Evolutionary conservation across 73 alveolate species (phyloP), one percentile per base, ranked within the genome.

Genomic region (Tetrahymena borealis): DNA sequence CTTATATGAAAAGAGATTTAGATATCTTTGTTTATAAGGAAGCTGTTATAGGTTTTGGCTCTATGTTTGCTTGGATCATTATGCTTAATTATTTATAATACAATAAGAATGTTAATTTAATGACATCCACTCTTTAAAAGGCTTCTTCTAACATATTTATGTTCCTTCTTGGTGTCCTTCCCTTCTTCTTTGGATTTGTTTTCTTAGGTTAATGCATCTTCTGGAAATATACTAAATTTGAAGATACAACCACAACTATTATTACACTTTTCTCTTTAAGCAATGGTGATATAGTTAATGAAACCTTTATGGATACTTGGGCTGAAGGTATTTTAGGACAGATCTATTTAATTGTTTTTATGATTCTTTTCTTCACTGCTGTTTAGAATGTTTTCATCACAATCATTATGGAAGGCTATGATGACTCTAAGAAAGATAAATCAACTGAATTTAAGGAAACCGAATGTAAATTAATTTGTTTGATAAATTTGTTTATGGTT

Each of bases 331-430:
- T 93, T 18, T 38, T 92, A 28, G 95, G 95, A 18, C 39, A 93
- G 39, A 85, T 93, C 1, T 93, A 39, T 35, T 40, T 93, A 7
- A 93, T 42, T 32, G 93, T 93, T 20, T 93, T 93, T 39, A 93
- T 93, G 95, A 42, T 93, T 32, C 78, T 93, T 11, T 93, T 93
- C 77, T 93, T 93, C 39, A 93, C 95, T 39, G 95, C 95, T 11
- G 95, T 93, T 8, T 85, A 93, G 41, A 93, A 92, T 85, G 95
- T 93, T 1, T 32, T 93, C 10, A 42, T 93, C 20, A 78, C 95
- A 5, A 93, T 93, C 20, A 93, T 93, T 12, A 93, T 93, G 95
- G 93, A 93, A 93, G 95, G 95, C 24, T 93, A 85, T 85, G 95
- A 93, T 38, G 91, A 93, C 28, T 60, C 85, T 32, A 93, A 78